phyloP scores from a whole-genome alignment of 2,329 filamentous ascomycete genomes.

The Aspergillus sp. region DNA sequence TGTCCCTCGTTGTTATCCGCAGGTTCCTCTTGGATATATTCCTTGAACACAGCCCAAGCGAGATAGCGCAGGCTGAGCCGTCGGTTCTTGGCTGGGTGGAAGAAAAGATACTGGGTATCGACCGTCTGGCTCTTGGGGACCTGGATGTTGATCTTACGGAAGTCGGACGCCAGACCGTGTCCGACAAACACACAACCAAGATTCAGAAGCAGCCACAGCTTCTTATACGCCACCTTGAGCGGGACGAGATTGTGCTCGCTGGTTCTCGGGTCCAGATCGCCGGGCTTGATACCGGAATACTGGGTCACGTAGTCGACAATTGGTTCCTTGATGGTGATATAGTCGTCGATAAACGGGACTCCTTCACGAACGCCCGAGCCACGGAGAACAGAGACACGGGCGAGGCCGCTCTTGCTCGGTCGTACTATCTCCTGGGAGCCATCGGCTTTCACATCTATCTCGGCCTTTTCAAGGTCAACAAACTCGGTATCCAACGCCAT shows the following conservation, averaged over 20 bases:
- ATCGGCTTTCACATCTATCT: slow-evolving; percentile 94
- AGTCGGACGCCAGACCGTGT: slow-evolving; percentile 90
- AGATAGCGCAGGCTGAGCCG: slow-evolving; percentile 88
- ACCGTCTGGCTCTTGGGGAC: slow-evolving; percentile 87
- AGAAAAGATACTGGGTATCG: slow-evolving; percentile 91
- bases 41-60: slow-evolving; percentile 84
- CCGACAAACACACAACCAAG: slow-evolving; percentile 91
- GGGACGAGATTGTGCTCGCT: slow-evolving; percentile 79
- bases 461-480: slow-evolving; percentile 84
- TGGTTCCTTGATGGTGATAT: slow-evolving; percentile 84
- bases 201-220: slow-evolving; percentile 94
- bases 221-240: slow-evolving; percentile 93
- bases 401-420: slow-evolving; percentile 84
- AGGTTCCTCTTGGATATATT: slow-evolving; percentile 87
- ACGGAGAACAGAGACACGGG: slow-evolving; percentile 86
- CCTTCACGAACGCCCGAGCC: slow-evolving; percentile 75
- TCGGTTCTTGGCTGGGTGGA: slow-evolving; percentile 74
- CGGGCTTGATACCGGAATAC: slow-evolving; percentile 84
- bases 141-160: slow-evolving; percentile 97
- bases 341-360: slow-evolving; percentile 92
- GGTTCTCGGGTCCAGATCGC: slow-evolving; percentile 76
- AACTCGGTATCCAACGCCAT: slow-evolving; percentile 96
- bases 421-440: slow-evolving; percentile 89
- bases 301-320: slow-evolving; percentile 94
- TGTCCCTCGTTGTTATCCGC: slow-evolving; percentile 54